Base-by-base conservation (phyloP, 2,329 filamentous ascomycete genomes). In the Chrysoporthe deuterocubensis region DNA sequence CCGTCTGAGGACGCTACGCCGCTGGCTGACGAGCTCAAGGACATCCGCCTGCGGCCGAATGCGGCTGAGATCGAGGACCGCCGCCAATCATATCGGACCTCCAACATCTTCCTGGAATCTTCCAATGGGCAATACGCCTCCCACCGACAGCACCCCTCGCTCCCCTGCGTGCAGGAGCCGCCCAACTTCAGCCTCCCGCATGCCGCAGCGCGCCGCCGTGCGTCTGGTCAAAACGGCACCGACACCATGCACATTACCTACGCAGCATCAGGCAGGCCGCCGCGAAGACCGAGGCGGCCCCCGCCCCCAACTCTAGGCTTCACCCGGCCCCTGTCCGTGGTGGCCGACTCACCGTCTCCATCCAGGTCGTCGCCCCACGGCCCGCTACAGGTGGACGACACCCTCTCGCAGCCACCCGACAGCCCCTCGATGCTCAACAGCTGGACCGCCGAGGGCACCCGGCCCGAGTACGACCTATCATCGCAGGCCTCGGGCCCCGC, bases 171-270 rank as follows among this genome's bases (percentile, higher is more conserved):
- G 18, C 74, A 74, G 37, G 75, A 76, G 11, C 78, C 84, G 3
- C 82, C 83, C 2, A 87, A 87, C 71, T 87, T 87, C 71, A 87
- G 84, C 70, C 81, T 86, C 5, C 83, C 85, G 13, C 80, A 85
- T 43, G 75, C 77, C 0, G 80, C 80, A 3, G 50, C 50, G 18
- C 68, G 68, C 4, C 68, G 68, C 34, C 68, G 68, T 40, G 60
- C 69, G 62, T 63, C 70, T 14, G 70, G 74, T n/a, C 70, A 67
- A 58, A 52, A 56, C n/a, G 59, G 57, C 54, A 14, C 58, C 9
- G 63, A 64, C 11, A 46, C 61, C 32, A 59, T 61, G 11, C 59
- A 68, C 32, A 65, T 54, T 32, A 37, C 62, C 14, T 32, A 67
- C 21, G 43, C 54, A n/a, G 37, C 68, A 37, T n/a, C 65, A 7